These are phyloP conservation scores for Babesia caballi DNA, from an alignment of 169 alveolate species.

Conservation along the genomic window DNA sequence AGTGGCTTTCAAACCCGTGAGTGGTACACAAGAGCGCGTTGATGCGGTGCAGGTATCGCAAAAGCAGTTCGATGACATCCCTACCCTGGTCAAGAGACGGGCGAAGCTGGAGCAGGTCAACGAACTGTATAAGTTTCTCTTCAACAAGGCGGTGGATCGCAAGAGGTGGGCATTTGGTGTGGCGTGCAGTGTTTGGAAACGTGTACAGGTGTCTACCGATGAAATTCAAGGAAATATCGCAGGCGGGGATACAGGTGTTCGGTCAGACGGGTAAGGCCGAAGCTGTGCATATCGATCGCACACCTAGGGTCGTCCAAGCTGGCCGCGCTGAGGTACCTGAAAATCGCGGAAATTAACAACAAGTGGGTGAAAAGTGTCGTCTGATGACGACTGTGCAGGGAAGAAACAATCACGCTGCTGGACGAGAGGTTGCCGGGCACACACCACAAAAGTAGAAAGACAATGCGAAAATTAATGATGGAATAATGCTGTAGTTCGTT, in stretches of 20 bases:
- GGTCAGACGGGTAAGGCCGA: conserved; percentile 56
- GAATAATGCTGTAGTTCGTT: not conserved
- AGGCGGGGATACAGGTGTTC: conserved; percentile 48
- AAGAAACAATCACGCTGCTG: conserved; percentile 42
- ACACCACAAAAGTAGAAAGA: conserved; percentile 2
- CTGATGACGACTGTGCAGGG: conserved; percentile 12
- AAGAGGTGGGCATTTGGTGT: conserved; percentile 38
- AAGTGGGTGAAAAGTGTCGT: not conserved
- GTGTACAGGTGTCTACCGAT: conserved; percentile 54
- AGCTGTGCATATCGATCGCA: not conserved
- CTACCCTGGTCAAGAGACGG: conserved; percentile 68
- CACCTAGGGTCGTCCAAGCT: conserved; percentile 36
- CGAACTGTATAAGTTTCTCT: conserved; percentile 53
- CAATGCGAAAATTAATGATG: not conserved
- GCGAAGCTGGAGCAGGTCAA: conserved; percentile 73
- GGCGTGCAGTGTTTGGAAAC: not conserved
- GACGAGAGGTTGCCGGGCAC: conserved; percentile 31
- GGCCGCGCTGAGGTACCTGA: conserved; percentile 47
- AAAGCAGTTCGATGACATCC: conserved; percentile 66
- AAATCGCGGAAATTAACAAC: conserved; percentile 39
- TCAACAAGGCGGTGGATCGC: conserved; percentile 65
- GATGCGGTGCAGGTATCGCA: conserved; percentile 42
- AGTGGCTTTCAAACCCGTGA: conserved; percentile 42
- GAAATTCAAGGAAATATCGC: conserved; percentile 42
- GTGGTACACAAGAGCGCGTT: not conserved